These are phyloP conservation scores for Saccharomyces hybrid DNA, from an alignment of 1,139 yeast genomes.

Conservation along the genomic window DNA sequence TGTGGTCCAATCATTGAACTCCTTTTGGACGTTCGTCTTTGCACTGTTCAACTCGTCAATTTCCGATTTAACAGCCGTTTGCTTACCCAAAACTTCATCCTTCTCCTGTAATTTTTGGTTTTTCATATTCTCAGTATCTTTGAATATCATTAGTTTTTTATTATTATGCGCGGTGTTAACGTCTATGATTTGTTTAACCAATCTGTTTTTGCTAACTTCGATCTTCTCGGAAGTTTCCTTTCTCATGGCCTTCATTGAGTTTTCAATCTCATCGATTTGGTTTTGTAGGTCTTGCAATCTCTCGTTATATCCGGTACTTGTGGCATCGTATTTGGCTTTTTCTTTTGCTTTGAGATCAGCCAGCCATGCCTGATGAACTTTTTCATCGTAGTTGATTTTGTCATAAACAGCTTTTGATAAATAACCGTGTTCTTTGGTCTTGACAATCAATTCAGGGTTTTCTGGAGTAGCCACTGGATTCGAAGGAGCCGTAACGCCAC, in stretches of 20 bases:
- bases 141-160: conserved; percentile 21
- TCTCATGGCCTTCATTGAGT: conserved; percentile 20
- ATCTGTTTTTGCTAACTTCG: conserved; percentile 20
- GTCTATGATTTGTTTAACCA: conserved; percentile 21
- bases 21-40: conserved; percentile 16
- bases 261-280: conserved; percentile 18
- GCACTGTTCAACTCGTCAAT: conserved; percentile 19
- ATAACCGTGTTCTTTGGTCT: conserved; percentile 21
- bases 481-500: conserved; percentile 3
- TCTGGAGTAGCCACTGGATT: conserved; percentile 27
- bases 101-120: conserved; percentile 21
- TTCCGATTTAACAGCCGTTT: conserved; percentile 20
- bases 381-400: conserved; percentile 20
- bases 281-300: conserved; percentile 16
- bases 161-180: conserved; percentile 18
- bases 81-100: conserved; percentile 16
- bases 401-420: conserved; percentile 29
- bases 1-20: conserved; percentile 18
- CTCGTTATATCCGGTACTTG: conserved; percentile 16
- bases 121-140: conserved; percentile 25
- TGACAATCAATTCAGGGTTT: conserved; percentile 26
- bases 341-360: conserved; percentile 12
- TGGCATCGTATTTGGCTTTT: conserved; percentile 26
- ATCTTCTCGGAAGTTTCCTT: conserved; percentile 22
- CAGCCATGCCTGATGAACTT: conserved; percentile 18